Percentiles rank a stretch among this genome's conserved stretches.
Evolutionary conservation across 164 flowering plant genomes (phyloP).

Genomic region (Piper longum): DNA sequence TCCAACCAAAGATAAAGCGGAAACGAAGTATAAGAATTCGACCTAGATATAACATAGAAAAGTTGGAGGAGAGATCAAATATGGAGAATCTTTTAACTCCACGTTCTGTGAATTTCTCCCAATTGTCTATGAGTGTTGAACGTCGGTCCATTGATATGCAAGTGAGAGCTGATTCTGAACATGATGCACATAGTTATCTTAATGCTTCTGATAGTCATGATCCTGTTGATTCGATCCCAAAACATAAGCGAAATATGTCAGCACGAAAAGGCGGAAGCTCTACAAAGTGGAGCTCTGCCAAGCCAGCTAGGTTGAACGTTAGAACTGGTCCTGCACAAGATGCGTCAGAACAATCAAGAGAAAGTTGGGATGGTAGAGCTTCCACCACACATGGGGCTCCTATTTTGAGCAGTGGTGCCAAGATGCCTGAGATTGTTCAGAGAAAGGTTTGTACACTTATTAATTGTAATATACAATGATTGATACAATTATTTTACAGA

Average conservation of each 20-base stretch:
- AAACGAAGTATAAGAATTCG: constrained; percentile 81
- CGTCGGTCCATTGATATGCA: constrained; percentile 30
- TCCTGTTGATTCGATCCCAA: constrained; percentile 32
- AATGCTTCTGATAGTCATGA: constrained; percentile 29
- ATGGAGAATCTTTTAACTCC: constrained; percentile 31
- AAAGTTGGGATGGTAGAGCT: constrained; percentile 47
- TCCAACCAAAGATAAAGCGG: constrained; percentile 88
- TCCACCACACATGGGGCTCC: constrained; percentile 21
- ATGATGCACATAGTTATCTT: constrained; percentile 27
- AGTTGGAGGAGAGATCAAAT: constrained; percentile 45
- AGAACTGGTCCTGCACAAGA: constrained; percentile 33
- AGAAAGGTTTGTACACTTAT: constrained; percentile 45
- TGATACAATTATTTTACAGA: not conserved
- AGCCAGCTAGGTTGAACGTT: constrained; percentile 36
- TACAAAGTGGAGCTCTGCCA: constrained; percentile 40
- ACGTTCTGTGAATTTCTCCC: constrained; percentile 49
- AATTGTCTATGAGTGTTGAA: constrained; percentile 35
- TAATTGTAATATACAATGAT: not conserved
- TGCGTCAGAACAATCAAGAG: constrained; percentile 36
- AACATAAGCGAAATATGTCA: constrained; percentile 33
- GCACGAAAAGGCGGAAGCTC: constrained; percentile 36
- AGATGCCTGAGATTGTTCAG: constrained; percentile 65
- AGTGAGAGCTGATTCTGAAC: constrained; percentile 33
- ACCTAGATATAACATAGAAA: constrained; percentile 51
- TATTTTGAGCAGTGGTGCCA: constrained; percentile 19